Evolutionary conservation across 192 early-diverging fungal genomes (phyloP), one percentile per base, ranked within the genome.

Genomic region (Gorgonomyces haynaldii): DNA sequence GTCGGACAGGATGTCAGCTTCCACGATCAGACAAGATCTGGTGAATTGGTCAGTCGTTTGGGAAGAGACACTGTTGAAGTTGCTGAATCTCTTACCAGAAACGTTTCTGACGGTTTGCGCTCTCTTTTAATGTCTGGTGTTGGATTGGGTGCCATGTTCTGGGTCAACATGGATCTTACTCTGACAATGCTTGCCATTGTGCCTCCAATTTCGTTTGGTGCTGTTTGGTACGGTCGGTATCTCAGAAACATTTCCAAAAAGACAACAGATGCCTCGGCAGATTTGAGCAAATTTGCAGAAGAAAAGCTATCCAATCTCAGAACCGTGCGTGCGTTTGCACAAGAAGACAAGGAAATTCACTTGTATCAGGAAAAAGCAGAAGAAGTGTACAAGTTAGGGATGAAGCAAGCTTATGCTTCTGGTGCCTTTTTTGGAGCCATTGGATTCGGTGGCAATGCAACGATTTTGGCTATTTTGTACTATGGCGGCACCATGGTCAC

Each of bases 21-120:
- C 35, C 56, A 45, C 36, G 76, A 80, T 45, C 65, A 68, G 48
- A 85, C 84, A 54, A 65, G 76, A 47, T 82, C 80, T 0, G 86
- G 86, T 29, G 86, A 86, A 44, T 70, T 92, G 19, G 74, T 86
- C 13, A 85, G 81, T 24, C 77, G 86, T 17, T 62, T 92, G 41
- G 78, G 81, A 25, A 72, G 67, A 1, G 89, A 89, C 60, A 86
- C 86, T 10, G 60, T 71, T 25, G 63, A 84, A 20, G 81, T 88
- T 43, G 81, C 82, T 53, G 81, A 81, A 53, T 76, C 80, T 40
- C 53, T 88, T 21, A 85, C 79, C 0, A 78, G 79, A 51, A 84
- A 84, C 50, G 65, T 88, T 32, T 74, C 74, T 13, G 85, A 88
- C 42, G 85, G 83, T 1, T 58, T 88, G 42, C 56, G 85, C 1